These are phyloP conservation scores for Kodamaea kaohsiungensis DNA, from an alignment of 805 yeast species.

Conservation along the genomic window DNA sequence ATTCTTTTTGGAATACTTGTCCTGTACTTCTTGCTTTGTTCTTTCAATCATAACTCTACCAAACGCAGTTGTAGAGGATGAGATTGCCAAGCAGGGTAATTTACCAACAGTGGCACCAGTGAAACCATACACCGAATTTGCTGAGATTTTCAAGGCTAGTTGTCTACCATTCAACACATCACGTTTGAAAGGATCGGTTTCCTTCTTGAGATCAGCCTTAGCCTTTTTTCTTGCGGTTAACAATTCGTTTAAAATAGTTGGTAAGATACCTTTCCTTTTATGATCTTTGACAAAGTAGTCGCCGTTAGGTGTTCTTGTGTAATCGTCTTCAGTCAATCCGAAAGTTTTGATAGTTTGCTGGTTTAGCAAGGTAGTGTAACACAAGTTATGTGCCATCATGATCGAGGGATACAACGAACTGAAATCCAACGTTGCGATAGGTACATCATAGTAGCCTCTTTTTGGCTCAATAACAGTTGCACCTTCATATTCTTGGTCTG, in stretches of 20 bases:
- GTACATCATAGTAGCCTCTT: constrained; percentile 94
- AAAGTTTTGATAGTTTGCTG: constrained; percentile 67
- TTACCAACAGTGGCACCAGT: constrained; percentile 99
- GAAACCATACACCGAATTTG: constrained; percentile 97
- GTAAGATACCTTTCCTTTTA: constrained; percentile 81
- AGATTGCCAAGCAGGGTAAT: constrained; percentile 92
- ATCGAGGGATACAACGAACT: constrained; percentile 96
- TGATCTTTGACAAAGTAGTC: constrained; percentile 79
- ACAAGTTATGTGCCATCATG: constrained; percentile 98
- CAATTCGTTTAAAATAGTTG: constrained; percentile 87
- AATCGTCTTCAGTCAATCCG: constrained; percentile 69
- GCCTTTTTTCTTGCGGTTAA: constrained; percentile 92
- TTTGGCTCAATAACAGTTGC: constrained; percentile 98
- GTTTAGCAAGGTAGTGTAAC: constrained; percentile 87
- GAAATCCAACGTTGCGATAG: constrained; percentile 97
- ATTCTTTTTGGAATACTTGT: constrained; percentile 72
- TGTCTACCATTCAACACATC: constrained; percentile 97
- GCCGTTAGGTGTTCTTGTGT: constrained; percentile 85
- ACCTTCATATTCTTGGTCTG: constrained; percentile 94
- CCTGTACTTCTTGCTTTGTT: constrained; percentile 85
- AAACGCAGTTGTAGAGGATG: constrained; percentile 92
- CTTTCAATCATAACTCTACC: constrained; percentile 97
- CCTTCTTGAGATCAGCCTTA: constrained; percentile 84
- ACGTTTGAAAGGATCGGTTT: constrained; percentile 89
- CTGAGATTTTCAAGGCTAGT: constrained; percentile 92